These are phyloP conservation scores for Globisporangium alternatum DNA, from an alignment of 352 stramenopile genomes.

Conservation along the genomic window DNA sequence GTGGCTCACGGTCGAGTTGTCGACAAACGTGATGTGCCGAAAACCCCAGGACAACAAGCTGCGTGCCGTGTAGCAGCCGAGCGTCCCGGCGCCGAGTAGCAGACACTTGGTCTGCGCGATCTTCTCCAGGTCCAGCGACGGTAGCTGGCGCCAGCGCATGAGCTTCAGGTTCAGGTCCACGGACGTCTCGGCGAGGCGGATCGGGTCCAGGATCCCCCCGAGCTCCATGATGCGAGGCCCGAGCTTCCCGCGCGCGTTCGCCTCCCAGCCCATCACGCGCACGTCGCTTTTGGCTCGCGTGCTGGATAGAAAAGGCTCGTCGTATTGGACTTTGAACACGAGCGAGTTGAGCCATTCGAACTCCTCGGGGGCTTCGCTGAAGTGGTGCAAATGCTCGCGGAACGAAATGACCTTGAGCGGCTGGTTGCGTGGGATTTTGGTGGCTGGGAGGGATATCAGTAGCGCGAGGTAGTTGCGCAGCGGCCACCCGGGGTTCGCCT, in stretches of 20 bases:
- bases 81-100: conserved; percentile 93
- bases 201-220: conserved; percentile 65
- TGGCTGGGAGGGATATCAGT: conserved; percentile 36
- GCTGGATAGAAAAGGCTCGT: conserved; percentile 31
- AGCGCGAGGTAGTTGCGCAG: conserved; percentile 85
- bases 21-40: conserved; percentile 96
- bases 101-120: conserved; percentile 93
- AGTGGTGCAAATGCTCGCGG: conserved; percentile 67
- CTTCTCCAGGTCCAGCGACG: conserved; percentile 90
- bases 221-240: conserved; percentile 77
- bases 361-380: conserved; percentile 29
- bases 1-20: conserved; percentile 96
- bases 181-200: conserved; percentile 92
- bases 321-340: conserved; percentile 51
- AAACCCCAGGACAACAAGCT: conserved; percentile 97
- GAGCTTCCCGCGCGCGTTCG: conserved; percentile 68
- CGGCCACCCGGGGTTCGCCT: conserved; percentile 81
- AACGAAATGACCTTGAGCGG: conserved; percentile 63
- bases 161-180: conserved; percentile 99
- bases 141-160: conserved; percentile 98
- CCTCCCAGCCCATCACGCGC: conserved; percentile 67
- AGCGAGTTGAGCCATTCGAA: conserved; percentile 57
- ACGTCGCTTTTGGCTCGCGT: conserved; percentile 28
- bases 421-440: conserved; percentile 27
- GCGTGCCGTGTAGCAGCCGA: conserved; percentile 96